Evolutionary conservation across 2,329 filamentous ascomycete genomes (phyloP), one percentile per base, ranked within the genome.

Genomic region (Rutstroemia sydowiana): DNA sequence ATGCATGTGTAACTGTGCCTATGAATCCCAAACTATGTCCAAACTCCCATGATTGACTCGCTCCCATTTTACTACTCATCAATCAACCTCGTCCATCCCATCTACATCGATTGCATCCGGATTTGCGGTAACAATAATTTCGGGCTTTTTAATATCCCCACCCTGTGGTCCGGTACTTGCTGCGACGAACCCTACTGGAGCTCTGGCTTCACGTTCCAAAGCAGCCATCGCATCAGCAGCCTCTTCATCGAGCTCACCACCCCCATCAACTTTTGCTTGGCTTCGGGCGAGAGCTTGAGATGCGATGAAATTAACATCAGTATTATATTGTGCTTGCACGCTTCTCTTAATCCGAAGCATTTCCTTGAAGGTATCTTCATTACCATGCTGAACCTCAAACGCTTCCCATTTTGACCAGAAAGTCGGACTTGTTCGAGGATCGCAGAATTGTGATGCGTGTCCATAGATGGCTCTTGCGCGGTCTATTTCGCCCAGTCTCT

Each of bases 331-430:
- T 48, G 93, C 92, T 70, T 96, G 90, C 11, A 98, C 93, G 69
- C 89, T 95, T 67, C 93, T 78, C 77, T 97, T 98, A 75, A 98
- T 90, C 28, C 93, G 85, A 57, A 97, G 76, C 93, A 98, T 98
- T 68, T 98, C 93, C 74, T 95, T 96, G 77, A 95, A 98, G 0
- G 95, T 98, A 68, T 98, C 93, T 69, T 98, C 95, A 71, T 98
- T 98, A 59, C 93, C 93, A 66, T 98, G 93, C 68, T 95, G 87
- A 20, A 97, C 90, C 70, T 98, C 95, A 69, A 98, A 98, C 50
- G 84, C 78, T 70, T 98, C 93, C 93, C 93, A 98, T 68, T 92
- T 95, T 62, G 84, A 78, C 95, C 95, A 98, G 72, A 97, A 98
- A 14, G 79, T 82, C 7, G 87, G 84, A 60, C 88, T 90, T 13